phyloP scores from a whole-genome alignment of 1,284 basidiomycete species.

The Cystobasidium slooffiae region DNA sequence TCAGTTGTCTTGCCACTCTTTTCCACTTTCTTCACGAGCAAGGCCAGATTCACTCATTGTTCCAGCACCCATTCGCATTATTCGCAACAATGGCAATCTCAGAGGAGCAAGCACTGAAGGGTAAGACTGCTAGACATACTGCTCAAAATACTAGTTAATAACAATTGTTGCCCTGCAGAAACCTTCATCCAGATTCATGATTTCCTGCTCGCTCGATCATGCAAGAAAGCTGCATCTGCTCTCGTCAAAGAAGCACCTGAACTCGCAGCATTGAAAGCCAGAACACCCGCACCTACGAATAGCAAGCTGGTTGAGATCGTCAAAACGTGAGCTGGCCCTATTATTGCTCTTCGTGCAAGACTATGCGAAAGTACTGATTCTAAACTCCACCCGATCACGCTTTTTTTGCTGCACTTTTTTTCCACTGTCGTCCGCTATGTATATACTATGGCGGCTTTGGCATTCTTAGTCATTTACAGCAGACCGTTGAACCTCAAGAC shows the following conservation, averaged over 20 bases:
- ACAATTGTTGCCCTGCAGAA: constrained; percentile 1
- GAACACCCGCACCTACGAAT: constrained; percentile 14
- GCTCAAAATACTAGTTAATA: background rate
- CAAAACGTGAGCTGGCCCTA: background rate
- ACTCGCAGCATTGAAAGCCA: constrained; percentile 26
- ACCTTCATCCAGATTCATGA: constrained; percentile 65
- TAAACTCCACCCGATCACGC: background rate
- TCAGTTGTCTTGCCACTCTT: constrained; percentile 8
- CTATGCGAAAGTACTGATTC: background rate
- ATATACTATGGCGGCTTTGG: background rate
- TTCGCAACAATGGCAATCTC: constrained; percentile 6
- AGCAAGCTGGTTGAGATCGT: constrained; percentile 34
- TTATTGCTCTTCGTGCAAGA: background rate
- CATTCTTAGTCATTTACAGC: constrained; percentile 3
- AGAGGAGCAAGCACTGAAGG: constrained; percentile 34
- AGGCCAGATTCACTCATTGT: background rate
- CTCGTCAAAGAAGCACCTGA: constrained; percentile 49
- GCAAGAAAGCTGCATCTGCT: constrained; percentile 62
- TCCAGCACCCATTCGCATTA: background rate
- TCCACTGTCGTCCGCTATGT: background rate
- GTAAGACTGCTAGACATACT: background rate
- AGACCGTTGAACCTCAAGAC: background rate
- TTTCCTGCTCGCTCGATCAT: constrained; percentile 68
- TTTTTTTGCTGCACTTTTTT: background rate
- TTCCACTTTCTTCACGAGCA: background rate